Conservation (phyloP, 768 basidiomycete species). For the Leucocoprinus sp. region DNA sequence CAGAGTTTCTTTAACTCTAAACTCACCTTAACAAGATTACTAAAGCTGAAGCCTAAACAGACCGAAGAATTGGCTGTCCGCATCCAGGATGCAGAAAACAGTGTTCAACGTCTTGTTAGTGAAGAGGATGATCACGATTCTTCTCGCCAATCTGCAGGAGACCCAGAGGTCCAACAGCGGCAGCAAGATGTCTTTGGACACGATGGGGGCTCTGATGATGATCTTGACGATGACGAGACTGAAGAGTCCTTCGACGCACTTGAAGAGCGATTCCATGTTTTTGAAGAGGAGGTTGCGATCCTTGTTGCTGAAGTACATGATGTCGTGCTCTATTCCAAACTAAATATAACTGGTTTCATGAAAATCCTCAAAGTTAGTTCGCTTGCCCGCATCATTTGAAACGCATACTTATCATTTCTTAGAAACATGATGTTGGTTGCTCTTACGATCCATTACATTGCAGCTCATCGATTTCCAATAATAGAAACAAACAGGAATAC, state of each 20-base stretch:
- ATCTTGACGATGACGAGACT: conserved; percentile 31
- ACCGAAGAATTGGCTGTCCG: conserved; percentile 74
- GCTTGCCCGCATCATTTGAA: not conserved
- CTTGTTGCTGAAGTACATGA: conserved; percentile 92
- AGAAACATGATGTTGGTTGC: conserved; percentile 86
- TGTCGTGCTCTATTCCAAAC: conserved; percentile 85
- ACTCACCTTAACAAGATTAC: not conserved
- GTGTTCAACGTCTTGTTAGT: conserved; percentile 70
- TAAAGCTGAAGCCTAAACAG: conserved; percentile 26
- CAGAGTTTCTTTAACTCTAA: not conserved
- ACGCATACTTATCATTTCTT: conserved; percentile 1
- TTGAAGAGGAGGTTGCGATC: conserved; percentile 92
- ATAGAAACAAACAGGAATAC: conserved; percentile 86
- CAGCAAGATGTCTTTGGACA: conserved; percentile 34
- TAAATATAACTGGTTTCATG: conserved; percentile 98
- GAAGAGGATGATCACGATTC: conserved; percentile 30
- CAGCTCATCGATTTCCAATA: not conserved
- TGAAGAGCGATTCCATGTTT: conserved; percentile 76
- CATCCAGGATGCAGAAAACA: conserved; percentile 75
- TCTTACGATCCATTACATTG: not conserved
- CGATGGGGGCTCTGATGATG: conserved; percentile 68
- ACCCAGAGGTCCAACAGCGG: conserved; percentile 51
- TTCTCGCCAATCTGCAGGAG: conserved; percentile 23
- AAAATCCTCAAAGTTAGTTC: conserved; percentile 84
- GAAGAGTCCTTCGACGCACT: conserved; percentile 62